Evolutionary conservation across 192 early-diverging fungal genomes (phyloP).

Genomic region (Powellomyces hirtus): DNA sequence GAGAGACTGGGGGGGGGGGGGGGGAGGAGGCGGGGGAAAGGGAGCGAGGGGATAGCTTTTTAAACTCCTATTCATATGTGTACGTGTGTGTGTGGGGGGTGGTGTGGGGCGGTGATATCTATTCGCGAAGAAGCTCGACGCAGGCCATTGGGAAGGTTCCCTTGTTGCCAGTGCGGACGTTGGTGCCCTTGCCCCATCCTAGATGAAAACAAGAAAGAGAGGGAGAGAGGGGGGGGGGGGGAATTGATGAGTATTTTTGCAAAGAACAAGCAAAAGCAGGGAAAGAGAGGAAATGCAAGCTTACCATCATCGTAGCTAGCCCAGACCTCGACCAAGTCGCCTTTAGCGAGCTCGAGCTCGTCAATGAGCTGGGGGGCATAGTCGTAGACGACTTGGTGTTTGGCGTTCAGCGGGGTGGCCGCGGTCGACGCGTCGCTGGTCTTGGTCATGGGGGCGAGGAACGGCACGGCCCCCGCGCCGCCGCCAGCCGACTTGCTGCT

Average conservation of each 20-base stretch:
- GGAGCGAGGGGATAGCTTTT: too few species aligned
- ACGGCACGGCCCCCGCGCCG: neutral
- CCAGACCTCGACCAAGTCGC: slow-evolving; percentile 34
- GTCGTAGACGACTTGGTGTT: slow-evolving; percentile 26
- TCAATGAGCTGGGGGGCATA: slow-evolving; percentile 29
- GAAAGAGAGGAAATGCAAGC: neutral
- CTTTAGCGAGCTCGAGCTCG: slow-evolving; percentile 35
- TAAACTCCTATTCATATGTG: too few species aligned
- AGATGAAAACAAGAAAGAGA: neutral
- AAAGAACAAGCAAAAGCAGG: too few species aligned
- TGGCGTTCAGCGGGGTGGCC: neutral
- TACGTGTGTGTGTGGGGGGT: too few species aligned
- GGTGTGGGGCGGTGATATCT: neutral
- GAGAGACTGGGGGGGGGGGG: too few species aligned
- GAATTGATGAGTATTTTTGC: too few species aligned
- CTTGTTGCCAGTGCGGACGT: slow-evolving; percentile 25
- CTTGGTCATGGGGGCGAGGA: slow-evolving; percentile 14
- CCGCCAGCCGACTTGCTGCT: neutral
- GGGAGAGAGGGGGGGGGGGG: neutral
- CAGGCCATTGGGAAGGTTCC: slow-evolving; percentile 37
- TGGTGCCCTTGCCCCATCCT: slow-evolving; percentile 34
- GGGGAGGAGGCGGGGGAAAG: too few species aligned
- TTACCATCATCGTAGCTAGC: slow-evolving; percentile 27
- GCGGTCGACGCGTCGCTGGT: neutral
- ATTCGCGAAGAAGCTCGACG: slow-evolving; percentile 20